phyloP scores from a whole-genome alignment of 2,329 filamentous ascomycete genomes.

The Huntiella abstrusa region DNA sequence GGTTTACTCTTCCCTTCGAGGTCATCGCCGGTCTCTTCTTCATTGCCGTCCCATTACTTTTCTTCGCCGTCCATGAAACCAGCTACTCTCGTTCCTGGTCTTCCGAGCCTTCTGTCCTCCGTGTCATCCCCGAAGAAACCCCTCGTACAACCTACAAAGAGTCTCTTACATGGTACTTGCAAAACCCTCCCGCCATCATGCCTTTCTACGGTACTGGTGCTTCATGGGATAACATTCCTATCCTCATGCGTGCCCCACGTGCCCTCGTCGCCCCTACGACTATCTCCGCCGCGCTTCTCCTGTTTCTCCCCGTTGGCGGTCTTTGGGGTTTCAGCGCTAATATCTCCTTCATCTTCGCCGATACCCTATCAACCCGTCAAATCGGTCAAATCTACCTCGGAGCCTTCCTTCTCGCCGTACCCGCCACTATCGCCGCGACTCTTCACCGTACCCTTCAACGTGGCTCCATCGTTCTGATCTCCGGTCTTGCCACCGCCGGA shows the following conservation, averaged over 20 bases:
- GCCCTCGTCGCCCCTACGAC: constrained; percentile 32
- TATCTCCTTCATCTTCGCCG: constrained; percentile 28
- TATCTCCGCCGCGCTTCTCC: constrained; percentile 25
- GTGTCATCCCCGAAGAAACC: constrained; percentile 1
- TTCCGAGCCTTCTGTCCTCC: constrained; percentile 2
- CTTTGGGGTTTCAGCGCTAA: constrained; percentile 29
- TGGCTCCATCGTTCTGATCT: constrained; percentile 20
- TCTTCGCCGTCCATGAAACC: constrained; percentile 33
- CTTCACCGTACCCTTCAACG: constrained; percentile 18
- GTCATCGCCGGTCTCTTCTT: constrained; percentile 31
- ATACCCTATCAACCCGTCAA: constrained; percentile 13
- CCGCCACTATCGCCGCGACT: constrained; percentile 16
- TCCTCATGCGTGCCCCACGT: constrained; percentile 27
- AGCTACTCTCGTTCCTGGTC: constrained; percentile 26
- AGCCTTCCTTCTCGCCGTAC: constrained; percentile 24
- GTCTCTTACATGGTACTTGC: neutral
- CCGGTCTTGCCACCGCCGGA: constrained; percentile 21
- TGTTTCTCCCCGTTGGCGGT: constrained; percentile 25
- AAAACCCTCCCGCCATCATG: constrained; percentile 13
- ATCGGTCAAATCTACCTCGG: constrained; percentile 28
- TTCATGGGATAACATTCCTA: constrained; percentile 14
- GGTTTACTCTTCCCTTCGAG: constrained; percentile 30
- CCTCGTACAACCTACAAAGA: constrained; percentile 13
- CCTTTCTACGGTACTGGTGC: constrained; percentile 19
- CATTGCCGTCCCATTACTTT: constrained; percentile 27